Evolutionary conservation across 345 rosid genomes (phyloP).

Genomic region (Chamaenerion angustifolium): DNA sequence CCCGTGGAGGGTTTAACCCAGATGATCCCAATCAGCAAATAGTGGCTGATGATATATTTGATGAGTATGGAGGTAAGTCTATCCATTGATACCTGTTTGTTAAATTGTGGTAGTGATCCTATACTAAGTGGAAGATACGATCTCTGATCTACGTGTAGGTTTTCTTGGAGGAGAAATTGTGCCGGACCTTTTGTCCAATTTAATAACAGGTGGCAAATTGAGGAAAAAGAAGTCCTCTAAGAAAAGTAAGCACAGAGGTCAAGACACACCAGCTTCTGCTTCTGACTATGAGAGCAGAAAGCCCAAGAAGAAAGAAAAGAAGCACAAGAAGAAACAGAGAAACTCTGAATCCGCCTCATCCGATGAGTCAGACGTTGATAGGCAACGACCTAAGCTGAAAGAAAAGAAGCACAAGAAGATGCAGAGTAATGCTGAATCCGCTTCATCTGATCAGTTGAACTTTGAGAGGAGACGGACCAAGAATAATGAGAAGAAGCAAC

Average conservation of each 20-base stretch:
- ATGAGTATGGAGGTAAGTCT: constrained; percentile 78
- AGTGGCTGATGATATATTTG: constrained; percentile 93
- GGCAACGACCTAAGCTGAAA: constrained; percentile 25
- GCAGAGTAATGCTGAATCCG: constrained; percentile 18
- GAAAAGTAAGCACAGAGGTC: constrained; percentile 28
- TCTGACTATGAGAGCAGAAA: constrained; percentile 22
- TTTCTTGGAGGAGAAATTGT: constrained; percentile 54
- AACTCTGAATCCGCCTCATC: constrained; percentile 21
- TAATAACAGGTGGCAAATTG: constrained; percentile 26
- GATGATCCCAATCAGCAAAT: constrained; percentile 95
- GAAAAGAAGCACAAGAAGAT: constrained; percentile 24
- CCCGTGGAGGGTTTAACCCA: constrained; percentile 84
- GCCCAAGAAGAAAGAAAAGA: constrained; percentile 33
- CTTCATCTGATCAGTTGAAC: constrained; percentile 24
- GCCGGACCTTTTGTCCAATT: constrained; percentile 46
- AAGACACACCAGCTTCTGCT: constrained; percentile 17
- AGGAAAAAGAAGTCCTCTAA: constrained; percentile 33
- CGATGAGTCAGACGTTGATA: constrained; percentile 22
- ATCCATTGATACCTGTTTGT: neutral
- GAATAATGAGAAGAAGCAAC: constrained; percentile 22
- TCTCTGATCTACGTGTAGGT: constrained; percentile 27
- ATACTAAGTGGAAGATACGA: neutral
- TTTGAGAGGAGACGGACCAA: constrained; percentile 19
- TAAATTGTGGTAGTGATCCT: constrained; percentile 1
- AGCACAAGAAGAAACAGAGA: constrained; percentile 21